Evolutionary conservation across 257 asterid species (phyloP), one percentile per base, ranked within the genome.

Genomic region (Cynanchum wilfordii): DNA sequence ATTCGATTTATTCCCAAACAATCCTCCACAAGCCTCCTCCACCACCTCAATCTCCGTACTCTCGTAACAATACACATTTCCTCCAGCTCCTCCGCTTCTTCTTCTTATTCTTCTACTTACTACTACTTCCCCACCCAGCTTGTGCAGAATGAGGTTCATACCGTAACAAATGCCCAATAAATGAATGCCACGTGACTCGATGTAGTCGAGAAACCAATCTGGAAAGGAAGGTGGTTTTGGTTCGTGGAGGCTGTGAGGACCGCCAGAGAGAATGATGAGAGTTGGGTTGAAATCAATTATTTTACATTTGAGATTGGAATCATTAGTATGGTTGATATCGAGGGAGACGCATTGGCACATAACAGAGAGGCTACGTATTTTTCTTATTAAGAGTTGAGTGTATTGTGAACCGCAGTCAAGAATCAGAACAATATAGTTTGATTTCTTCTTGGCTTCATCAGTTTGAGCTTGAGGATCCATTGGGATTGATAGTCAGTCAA

Each of bases 111-210:
- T n/a, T n/a, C n/a, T n/a, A n/a, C n/a, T 88, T 94, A 97, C 57
- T 91, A 97, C 76, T 91, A 94, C 99, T 68, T 84, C 86, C 7
- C 99, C 99, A 5, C 97, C 97, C 76, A 89, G 67, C 45, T 81
- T 80, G 89, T 94, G 95, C 75, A 94, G 97, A 33, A 94, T 84
- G 49, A 94, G 47, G 71, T 94, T 98, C 83, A 94, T 84, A 27
- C 99, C 99, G 42, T 94, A 94, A 72, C 99, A 94, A 4, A 94
- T 87, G 3, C 99, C 99, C 73, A 94, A 12, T 25, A 91, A 93
- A 62, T 78, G 66, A n/a, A 94, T 70, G 51, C 78, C 76, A 47
- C 81, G 76, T 2, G 82, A 49, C 77, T 84, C 84, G 29, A 86
- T 97, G 29, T 87, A 92, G 57, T 92, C 91, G 15, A 95, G 50